phyloP scores from a whole-genome alignment of 495 filamentous ascomycete species.

The Hypoxylon perforatum region DNA sequence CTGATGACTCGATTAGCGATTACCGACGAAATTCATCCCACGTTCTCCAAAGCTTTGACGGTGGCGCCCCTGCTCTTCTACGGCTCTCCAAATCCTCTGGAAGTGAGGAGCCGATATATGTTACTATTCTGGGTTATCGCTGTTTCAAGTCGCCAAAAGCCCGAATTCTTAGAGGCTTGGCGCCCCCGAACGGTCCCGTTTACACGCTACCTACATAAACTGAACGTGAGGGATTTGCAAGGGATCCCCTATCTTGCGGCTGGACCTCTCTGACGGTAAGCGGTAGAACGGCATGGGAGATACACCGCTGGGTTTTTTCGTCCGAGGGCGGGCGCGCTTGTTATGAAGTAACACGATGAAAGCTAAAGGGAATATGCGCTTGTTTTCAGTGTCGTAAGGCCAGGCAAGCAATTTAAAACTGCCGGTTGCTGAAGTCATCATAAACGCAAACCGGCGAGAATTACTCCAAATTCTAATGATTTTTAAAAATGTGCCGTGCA shows the following conservation, averaged over 20 bases:
- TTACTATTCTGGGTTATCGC: slow-evolving; percentile 11
- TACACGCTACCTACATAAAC: slow-evolving; percentile 2
- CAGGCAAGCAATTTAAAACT: neutral
- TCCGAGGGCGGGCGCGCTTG: too few species aligned
- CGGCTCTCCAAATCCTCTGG: slow-evolving; percentile 11
- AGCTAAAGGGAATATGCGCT: neutral
- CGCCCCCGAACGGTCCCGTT: slow-evolving; percentile 15
- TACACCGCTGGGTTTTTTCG: neutral
- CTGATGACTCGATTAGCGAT: slow-evolving; percentile 10
- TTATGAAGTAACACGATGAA: neutral
- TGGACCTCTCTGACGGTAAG: slow-evolving; percentile 20
- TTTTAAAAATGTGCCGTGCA: neutral
- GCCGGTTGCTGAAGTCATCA: neutral
- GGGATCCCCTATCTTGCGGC: slow-evolving; percentile 17
- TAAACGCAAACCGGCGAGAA: slow-evolving; percentile 2
- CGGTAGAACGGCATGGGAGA: slow-evolving; percentile 4
- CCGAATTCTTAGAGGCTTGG: slow-evolving; percentile 23
- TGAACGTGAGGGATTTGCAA: slow-evolving; percentile 34
- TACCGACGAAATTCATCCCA: neutral
- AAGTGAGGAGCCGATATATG: slow-evolving; percentile 11
- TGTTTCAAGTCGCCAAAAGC: slow-evolving; percentile 34
- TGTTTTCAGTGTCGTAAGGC: neutral
- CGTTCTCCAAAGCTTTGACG: slow-evolving; percentile 6
- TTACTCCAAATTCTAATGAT: slow-evolving; percentile 4
- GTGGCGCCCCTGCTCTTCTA: slow-evolving; percentile 6